Conservation (phyloP, 2,329 filamentous ascomycete species). For the Camillea tinctor region DNA sequence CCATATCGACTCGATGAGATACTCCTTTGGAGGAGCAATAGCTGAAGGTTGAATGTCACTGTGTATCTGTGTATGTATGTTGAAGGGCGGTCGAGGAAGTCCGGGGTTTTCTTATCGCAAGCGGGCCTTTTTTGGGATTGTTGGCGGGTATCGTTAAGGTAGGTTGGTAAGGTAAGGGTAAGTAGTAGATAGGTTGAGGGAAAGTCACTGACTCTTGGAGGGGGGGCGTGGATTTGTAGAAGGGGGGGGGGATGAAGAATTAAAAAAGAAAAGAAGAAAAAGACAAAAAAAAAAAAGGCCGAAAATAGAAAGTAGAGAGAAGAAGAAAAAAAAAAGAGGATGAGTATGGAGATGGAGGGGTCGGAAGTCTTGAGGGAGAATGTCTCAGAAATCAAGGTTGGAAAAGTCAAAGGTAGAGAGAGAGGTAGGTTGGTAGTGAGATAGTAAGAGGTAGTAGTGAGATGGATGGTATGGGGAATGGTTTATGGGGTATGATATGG, state of each 20-base stretch:
- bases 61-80: slow-evolving; percentile 5
- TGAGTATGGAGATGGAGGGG: slow-evolving; percentile 2
- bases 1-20: slow-evolving; percentile 47
- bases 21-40: slow-evolving; percentile 40
- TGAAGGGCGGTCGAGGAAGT: slow-evolving; percentile 8
- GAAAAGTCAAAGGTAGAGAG: not conserved
- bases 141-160: slow-evolving; percentile 27
- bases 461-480: no score
- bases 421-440: not conserved
- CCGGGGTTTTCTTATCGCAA: slow-evolving; percentile 27
- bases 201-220: slow-evolving; percentile 22
- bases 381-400: not conserved
- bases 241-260: not conserved
- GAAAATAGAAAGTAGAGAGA: slow-evolving; percentile 5
- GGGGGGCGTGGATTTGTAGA: slow-evolving; percentile 7
- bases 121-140: slow-evolving; percentile 21
- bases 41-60: slow-evolving; percentile 12
- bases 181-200: slow-evolving; percentile 12
- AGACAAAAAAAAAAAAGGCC: not conserved
- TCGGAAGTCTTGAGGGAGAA: not conserved
- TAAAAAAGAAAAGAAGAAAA: not conserved
- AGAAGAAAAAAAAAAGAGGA: not conserved
- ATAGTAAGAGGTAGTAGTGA: not conserved
- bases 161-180: slow-evolving; percentile 11
- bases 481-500: no score